Conservation (phyloP, 1,284 basidiomycete genomes). For the Boletellus deceptivus region DNA sequence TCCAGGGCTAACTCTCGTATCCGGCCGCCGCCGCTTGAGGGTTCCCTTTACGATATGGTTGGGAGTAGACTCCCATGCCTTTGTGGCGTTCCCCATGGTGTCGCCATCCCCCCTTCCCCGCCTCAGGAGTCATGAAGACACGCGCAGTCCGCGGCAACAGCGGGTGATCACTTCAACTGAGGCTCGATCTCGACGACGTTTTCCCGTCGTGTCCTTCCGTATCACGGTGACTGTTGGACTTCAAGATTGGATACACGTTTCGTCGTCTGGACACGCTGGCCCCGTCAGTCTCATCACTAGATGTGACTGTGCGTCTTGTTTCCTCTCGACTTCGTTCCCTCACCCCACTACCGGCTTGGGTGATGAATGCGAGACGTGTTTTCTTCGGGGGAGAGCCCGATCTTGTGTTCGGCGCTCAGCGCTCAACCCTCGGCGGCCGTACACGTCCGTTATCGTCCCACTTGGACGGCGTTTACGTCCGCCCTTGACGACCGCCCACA, state of each 20-base stretch:
- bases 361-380: no score
- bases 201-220: background rate
- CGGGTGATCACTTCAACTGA: background rate
- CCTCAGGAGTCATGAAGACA: background rate
- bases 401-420: no score
- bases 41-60: background rate
- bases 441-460: no score
- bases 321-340: no score
- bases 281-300: no score
- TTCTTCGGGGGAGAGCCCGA: no score
- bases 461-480: no score
- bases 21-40: background rate
- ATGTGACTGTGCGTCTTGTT: no score
- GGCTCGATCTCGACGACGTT: background rate
- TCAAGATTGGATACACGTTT: background rate
- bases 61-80: background rate
- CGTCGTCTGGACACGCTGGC: background rate
- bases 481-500: no score
- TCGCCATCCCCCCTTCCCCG: background rate
- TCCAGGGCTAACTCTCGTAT: background rate
- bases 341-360: no score
- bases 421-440: no score
- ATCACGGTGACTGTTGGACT: background rate
- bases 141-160: background rate
- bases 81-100: background rate